phyloP scores from a whole-genome alignment of 176 grass and related monocot species.

The Avena eriantha region DNA sequence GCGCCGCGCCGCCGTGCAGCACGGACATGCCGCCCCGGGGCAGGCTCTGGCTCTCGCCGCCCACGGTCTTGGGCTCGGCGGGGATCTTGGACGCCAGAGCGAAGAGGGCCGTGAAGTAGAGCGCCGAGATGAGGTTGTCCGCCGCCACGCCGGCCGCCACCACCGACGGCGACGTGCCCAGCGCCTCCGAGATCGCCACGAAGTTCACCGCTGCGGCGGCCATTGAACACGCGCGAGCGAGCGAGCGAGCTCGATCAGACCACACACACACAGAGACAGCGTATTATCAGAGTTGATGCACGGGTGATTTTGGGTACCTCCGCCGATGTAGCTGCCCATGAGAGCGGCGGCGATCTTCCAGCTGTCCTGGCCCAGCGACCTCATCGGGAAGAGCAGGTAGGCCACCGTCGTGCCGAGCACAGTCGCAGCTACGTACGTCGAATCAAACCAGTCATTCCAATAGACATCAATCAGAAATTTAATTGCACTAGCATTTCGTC shows the following conservation, averaged over 20 bases:
- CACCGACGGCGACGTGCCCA: constrained; percentile 65
- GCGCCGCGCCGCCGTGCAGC: constrained; percentile 64
- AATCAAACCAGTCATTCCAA: background rate
- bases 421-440: constrained; percentile 56
- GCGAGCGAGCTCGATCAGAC: no score
- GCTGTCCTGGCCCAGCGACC: constrained; percentile 80
- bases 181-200: constrained; percentile 70
- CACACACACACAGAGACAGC: no score
- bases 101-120: constrained; percentile 88
- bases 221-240: background rate
- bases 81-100: constrained; percentile 78
- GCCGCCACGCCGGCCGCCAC: constrained; percentile 83
- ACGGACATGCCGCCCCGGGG: constrained; percentile 41
- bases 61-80: constrained; percentile 51
- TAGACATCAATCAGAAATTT: background rate
- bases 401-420: constrained; percentile 67
- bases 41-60: constrained; percentile 19
- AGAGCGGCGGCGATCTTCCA: constrained; percentile 96
- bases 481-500: no score
- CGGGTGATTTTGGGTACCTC: constrained; percentile 5
- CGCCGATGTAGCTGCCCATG: constrained; percentile 97
- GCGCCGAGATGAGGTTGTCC: constrained; percentile 83
- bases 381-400: constrained; percentile 77
- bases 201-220: constrained; percentile 82
- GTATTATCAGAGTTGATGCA: no score